Base-by-base conservation (phyloP, 2,329 filamentous ascomycete genomes). In the Epichloe bromicola region DNA sequence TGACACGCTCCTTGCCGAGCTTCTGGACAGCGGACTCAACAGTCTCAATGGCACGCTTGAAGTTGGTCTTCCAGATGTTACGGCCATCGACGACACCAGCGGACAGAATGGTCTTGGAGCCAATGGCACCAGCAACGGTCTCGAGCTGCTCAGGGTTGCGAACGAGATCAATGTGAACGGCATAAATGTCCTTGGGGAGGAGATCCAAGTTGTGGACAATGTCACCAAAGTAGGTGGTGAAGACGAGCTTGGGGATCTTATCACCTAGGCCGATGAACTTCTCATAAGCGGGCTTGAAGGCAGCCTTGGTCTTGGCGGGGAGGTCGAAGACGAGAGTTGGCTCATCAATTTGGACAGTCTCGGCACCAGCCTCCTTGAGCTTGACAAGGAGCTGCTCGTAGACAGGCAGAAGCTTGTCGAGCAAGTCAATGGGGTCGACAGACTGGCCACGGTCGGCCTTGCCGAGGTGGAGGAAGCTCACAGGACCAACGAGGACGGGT, bases 21-120 rank as follows among this genome's bases (percentile, higher is more conserved):
- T 95, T 80, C 78, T 96, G 88, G 64, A 97, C 76, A 58, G 91
- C 93, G 54, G 81, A 76, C 82, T 97, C 88, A 55, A 93, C 85
- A 58, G 76, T 81, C 78, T 93, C 90, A 59, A 98, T 94, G 65
- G 93, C 89, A 64, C 82, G 82, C 82, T 95, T 86, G 76, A 96
- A 86, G 84, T 97, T 95, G 74, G 89, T 96, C 87, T 98, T 98
- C 93, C 93, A 98, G 79, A 98, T 97, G 82, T 98, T 98, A 66
- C 93, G 89, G 65, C 93, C 93, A 64, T 98, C 90, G 60, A 98
- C 93, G 62, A 98, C 86, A 88, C 93, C 93, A 58, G 83, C 86
- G 59, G 93, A 98, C 59, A 98, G 84, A 61, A 89, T 73, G 68
- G 95, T 94, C 70, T 89, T 88, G 68, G 88, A 73, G 69, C 88